Evolutionary conservation across 257 asterid genomes (phyloP), one percentile per base, ranked within the genome.

Genomic region (Solanum lignicaule): DNA sequence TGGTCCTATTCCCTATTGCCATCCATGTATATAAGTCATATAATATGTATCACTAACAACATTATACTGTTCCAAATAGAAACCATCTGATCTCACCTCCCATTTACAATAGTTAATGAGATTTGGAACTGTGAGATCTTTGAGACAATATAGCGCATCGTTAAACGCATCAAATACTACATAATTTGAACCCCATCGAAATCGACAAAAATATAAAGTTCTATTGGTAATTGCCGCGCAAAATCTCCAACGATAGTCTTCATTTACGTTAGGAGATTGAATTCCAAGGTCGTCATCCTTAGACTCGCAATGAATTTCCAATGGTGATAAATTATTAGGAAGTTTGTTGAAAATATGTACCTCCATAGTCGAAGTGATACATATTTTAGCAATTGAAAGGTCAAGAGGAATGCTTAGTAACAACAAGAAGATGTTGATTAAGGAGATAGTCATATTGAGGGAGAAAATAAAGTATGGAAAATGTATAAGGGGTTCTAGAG

Each of bases 351-450:
- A 15, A 31, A 71, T 16, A 31, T 71, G n/a, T 16, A 71, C 41
- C 78, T 71, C n/a, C 5, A 13, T 13, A 1, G 0, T 15, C 1
- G 10, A 0, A 3, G 14, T 7, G 13, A 16, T 0, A 71, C 39
- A 71, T 58, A 20, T 58, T 71, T 71, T 31, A 31, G 41, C 41
- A 3, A 31, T 3, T 16, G 41, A 32, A 69, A 71, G 41, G n/a
- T 31, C 3, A 31, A 15, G 78, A 31, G 78, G 41, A 15, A 3
- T 71, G 41, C 31, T 71, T 16, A 71, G 20, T 16, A 31, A 71
- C 14, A 31, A 31, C 6, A 71, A 71, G 25, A 71, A 71, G 14
- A 71, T 31, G 3, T 71, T 31, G 25, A 71, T 31, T 1, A 7
- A 7, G 78, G 14, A 71, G 41, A 71, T 16, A 31, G 78, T 11